Base-by-base conservation (phyloP, 306 rosid species). In the Acacia confusa region DNA sequence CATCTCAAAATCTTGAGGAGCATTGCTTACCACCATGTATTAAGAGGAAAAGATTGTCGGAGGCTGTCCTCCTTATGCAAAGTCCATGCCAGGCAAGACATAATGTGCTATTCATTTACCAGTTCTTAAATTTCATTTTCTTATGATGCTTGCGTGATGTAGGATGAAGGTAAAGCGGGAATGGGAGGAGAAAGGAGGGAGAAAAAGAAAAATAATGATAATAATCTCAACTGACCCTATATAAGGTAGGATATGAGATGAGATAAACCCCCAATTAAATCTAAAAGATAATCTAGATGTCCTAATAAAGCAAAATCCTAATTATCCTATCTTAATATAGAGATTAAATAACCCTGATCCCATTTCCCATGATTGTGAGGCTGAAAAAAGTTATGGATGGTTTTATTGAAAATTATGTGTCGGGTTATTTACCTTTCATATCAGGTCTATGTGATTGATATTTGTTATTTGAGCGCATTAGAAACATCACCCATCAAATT, bases 11-110 rank as follows among this genome's bases (percentile, higher is more conserved):
- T 73, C 69, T 25, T 65, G 91, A 87, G 48, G 87, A 84, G 58
- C 87, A 83, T 71, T 69, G 44, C 86, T 69, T 78, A 72, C 30
- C 88, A 64, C 84, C 76, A 81, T 34, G 3, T 77, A 55, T 64
- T 41, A 85, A 87, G 87, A 88, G 87, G 79, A 89, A 80, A 85
- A 83, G 77, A 73, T 81, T 94, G 73, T 83, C 91, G 7, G 92
- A 87, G 89, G 94, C 86, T 53, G 79, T 84, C 78, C 82, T 88
- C 65, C 20, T 32, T 58, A 28, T 68, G 47, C 87, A 22, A 78
- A 88, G 82, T 84, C 86, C 89, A 47, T 85, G 89, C 89, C 91
- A 88, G 95, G 98, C 84, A 86, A 82, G 92, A 74, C 78, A 72
- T 50, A 47, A 72, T 80, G 57, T 76, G 28, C 67, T 50, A 64